Percentiles rank a stretch among this genome's conserved stretches.
These are phyloP conservation scores for Suillus subluteus DNA, from an alignment of 768 basidiomycete genomes.

Conservation along the genomic window DNA sequence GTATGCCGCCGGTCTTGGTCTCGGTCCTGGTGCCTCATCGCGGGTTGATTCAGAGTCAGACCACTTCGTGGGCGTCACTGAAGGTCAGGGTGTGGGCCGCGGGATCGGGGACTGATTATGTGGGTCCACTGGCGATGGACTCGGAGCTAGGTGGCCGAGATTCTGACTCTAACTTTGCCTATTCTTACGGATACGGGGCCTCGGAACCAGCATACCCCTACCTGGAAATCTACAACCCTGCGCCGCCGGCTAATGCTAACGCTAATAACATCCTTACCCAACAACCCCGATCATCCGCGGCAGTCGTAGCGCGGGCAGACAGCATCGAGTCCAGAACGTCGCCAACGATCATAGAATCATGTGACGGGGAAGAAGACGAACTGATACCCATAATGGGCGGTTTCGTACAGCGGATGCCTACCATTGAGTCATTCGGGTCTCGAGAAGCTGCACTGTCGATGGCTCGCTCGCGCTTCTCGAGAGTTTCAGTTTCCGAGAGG, in stretches of 20 bases:
- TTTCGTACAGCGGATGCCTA: conserved; percentile 75
- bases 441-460: conserved; percentile 46
- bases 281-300: conserved; percentile 20
- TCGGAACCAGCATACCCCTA: conserved; percentile 32
- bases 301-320: conserved; percentile 1
- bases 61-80: not conserved
- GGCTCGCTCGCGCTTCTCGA: conserved; percentile 35
- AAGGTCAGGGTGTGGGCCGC: not conserved
- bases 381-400: conserved; percentile 64
- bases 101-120: not conserved
- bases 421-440: conserved; percentile 78
- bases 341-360: not conserved
- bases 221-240: conserved; percentile 33
- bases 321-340: conserved; percentile 1
- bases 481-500: conserved; percentile 20
- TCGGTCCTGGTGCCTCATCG: not conserved
- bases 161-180: conserved; percentile 9
- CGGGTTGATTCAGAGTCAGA: not conserved
- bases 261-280: not conserved
- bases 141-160: conserved; percentile 2
- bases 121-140: not conserved
- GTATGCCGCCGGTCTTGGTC: not conserved
- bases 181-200: conserved; percentile 34
- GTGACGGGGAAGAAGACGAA: conserved; percentile 29
- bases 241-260: conserved; percentile 2